phyloP scores from a whole-genome alignment of 2,329 filamentous ascomycete genomes.

The Ampelomyces quisqualis region DNA sequence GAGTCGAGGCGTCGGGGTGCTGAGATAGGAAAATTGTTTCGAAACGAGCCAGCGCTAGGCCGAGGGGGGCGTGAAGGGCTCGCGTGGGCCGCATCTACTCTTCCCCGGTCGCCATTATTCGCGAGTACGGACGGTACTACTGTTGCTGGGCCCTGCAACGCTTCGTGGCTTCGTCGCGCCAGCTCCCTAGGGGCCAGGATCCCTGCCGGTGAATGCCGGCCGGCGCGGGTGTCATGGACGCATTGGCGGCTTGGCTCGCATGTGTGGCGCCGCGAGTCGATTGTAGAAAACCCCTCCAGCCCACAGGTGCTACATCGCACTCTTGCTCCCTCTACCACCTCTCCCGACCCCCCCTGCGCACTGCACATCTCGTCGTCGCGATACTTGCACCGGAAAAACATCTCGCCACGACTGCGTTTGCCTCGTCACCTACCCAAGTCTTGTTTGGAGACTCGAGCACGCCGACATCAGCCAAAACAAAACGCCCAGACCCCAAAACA shows the following conservation, averaged over 20 bases:
- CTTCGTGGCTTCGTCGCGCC: constrained; percentile 4
- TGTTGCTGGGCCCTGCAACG: constrained; percentile 14
- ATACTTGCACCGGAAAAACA: constrained; percentile 9
- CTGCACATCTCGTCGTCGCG: constrained; percentile 9
- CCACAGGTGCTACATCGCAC: constrained; percentile 14
- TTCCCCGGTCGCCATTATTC: constrained; percentile 12
- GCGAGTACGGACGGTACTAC: too few species aligned
- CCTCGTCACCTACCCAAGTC: constrained; percentile 16
- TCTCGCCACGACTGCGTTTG: constrained; percentile 19
- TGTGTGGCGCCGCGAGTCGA: constrained; percentile 22
- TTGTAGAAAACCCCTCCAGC: constrained; percentile 32
- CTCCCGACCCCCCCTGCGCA: too few species aligned
- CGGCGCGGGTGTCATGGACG: constrained; percentile 17
- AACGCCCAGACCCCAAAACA: constrained; percentile 7
- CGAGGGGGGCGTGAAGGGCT: too few species aligned
- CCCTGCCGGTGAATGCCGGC: constrained; percentile 6
- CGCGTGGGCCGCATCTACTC: constrained; percentile 3
- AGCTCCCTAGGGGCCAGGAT: constrained; percentile 7
- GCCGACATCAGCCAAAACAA: constrained; percentile 9
- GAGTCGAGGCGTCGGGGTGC: constrained; percentile 4
- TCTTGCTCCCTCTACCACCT: constrained; percentile 18
- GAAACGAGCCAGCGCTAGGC: too few species aligned
- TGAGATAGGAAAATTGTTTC: too few species aligned
- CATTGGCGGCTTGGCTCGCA: constrained; percentile 14
- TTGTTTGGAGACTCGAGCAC: constrained; percentile 14